Evolutionary conservation across 371 early-diverging fungal genomes (phyloP).

Genomic region (Synchytrium microbalum): DNA sequence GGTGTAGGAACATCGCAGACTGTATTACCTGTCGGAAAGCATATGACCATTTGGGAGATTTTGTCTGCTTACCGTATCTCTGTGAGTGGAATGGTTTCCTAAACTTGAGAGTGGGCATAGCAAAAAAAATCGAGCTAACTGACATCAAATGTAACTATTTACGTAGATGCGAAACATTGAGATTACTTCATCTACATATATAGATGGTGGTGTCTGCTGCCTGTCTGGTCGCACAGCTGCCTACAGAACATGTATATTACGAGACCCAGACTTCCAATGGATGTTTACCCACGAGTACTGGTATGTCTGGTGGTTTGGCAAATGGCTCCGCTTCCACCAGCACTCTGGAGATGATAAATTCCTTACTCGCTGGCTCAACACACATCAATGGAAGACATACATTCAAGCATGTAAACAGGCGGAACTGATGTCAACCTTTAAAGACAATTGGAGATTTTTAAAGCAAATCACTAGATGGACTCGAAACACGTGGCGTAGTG

Average conservation of each 20-base stretch:
- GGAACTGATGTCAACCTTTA: slow-evolving; percentile 62
- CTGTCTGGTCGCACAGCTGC: slow-evolving; percentile 72
- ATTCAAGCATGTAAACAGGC: slow-evolving; percentile 67
- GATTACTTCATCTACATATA: slow-evolving; percentile 65
- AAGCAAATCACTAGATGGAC: slow-evolving; percentile 68
- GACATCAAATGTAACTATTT: no score
- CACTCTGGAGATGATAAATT: slow-evolving; percentile 75
- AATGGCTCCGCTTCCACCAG: slow-evolving; percentile 52
- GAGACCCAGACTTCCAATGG: slow-evolving; percentile 64
- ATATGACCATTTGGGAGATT: slow-evolving; percentile 64
- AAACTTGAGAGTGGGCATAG: background rate
- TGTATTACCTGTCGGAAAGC: slow-evolving; percentile 48
- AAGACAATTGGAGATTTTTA: slow-evolving; percentile 69
- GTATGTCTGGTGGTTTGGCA: slow-evolving; percentile 20
- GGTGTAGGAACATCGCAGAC: slow-evolving; percentile 66
- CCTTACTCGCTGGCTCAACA: slow-evolving; percentile 68
- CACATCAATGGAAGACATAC: slow-evolving; percentile 62
- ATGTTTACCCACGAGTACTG: slow-evolving; percentile 64
- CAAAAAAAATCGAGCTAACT: background rate
- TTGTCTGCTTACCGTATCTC: slow-evolving; percentile 63
- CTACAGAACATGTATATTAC: slow-evolving; percentile 62
- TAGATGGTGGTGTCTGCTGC: slow-evolving; percentile 70
- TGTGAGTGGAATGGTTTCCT: slow-evolving; percentile 16
- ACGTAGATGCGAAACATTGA: slow-evolving; percentile 60
- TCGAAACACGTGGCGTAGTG: slow-evolving; percentile 69